Base-by-base conservation (phyloP, 1,139 yeast species). In the Scheffersomyces titani region DNA sequence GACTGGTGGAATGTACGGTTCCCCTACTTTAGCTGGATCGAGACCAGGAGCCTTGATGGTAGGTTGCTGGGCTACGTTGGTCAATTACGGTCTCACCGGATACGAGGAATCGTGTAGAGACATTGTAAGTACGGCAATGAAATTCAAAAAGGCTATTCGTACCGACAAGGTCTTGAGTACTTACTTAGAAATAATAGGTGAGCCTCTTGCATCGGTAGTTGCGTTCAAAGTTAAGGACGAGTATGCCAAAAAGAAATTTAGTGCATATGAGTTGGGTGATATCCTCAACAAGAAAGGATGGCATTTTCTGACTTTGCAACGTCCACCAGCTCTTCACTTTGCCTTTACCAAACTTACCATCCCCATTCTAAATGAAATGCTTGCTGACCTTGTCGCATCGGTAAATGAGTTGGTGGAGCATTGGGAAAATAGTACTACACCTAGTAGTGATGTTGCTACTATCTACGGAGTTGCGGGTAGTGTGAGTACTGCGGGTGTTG, bases 41-140 rank as follows among this genome's bases (percentile, higher is more conserved):
- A 85, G 98, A 62, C 98, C 98, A 0, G 99, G 99, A 54, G 98
- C 98, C 0, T 78, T 94, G 53, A 90, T 92, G 82, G 98, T 90
- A 18, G 98, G 98, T 0, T 93, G 98, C 70, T 94, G 98, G 98
- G 96, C 97, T 0, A 92, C 98, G 0, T 76, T 94, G 78, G 74
- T 93, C 53, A 80, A 82, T 61, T 80, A 92, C 57, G 99, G 99
- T 47, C 86, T 83, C 57, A 83, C 84, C 16, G 98, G 98, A 0
- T 94, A 94, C 71, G 77, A 74, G 7, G 69, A 86, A 59, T 82
- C 87, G 2, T 89, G 97, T 62, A 74, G 72, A 56, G 86, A 84
- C 19, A 93, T 94, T 55, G 87, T 92, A 3, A 68, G 74, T 11
- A 84, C 93, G 3, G 84, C 96, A 3, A 81, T 84, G 71, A 73